Conservation (phyloP, 805 yeast genomes). For the Millerozyma acaciae region DNA sequence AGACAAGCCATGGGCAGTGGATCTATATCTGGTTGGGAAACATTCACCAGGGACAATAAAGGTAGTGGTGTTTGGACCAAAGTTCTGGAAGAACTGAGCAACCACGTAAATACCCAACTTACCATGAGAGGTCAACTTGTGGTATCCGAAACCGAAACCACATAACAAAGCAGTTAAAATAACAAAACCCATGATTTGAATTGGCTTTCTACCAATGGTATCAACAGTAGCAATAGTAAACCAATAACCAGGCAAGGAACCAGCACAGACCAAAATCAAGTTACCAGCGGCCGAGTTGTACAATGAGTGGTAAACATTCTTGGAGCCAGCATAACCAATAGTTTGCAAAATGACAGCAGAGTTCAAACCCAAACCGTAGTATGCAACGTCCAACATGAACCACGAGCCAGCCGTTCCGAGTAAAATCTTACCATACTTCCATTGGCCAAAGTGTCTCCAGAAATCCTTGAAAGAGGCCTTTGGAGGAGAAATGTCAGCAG, state of each 20-base stretch:
- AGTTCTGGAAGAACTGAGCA: constrained; percentile 84
- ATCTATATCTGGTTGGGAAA: constrained; percentile 93
- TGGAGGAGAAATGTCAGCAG: constrained; percentile 53
- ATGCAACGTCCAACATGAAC: constrained; percentile 88
- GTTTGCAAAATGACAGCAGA: constrained; percentile 74
- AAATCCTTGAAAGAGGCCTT: constrained; percentile 80
- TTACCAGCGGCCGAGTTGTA: constrained; percentile 87
- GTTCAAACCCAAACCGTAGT: constrained; percentile 84
- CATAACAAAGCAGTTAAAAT: constrained; percentile 70
- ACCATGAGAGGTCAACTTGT: constrained; percentile 63
- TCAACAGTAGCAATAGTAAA: constrained; percentile 75
- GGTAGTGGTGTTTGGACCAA: constrained; percentile 92
- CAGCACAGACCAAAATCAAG: constrained; percentile 89
- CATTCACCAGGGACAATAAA: constrained; percentile 88
- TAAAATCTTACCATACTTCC: constrained; percentile 82
- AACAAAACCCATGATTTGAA: constrained; percentile 74
- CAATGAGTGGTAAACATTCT: constrained; percentile 64
- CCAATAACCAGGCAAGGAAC: constrained; percentile 95
- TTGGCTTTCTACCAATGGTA: constrained; percentile 76
- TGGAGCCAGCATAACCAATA: constrained; percentile 76
- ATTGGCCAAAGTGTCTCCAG: constrained; percentile 67
- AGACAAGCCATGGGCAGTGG: constrained; percentile 91
- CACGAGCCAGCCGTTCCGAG: constrained; percentile 89
- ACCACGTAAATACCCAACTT: constrained; percentile 73
- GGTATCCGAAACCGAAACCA: constrained; percentile 79